Evolutionary conservation across 306 rosid species (phyloP).

Genomic region (Medicago lupulina): DNA sequence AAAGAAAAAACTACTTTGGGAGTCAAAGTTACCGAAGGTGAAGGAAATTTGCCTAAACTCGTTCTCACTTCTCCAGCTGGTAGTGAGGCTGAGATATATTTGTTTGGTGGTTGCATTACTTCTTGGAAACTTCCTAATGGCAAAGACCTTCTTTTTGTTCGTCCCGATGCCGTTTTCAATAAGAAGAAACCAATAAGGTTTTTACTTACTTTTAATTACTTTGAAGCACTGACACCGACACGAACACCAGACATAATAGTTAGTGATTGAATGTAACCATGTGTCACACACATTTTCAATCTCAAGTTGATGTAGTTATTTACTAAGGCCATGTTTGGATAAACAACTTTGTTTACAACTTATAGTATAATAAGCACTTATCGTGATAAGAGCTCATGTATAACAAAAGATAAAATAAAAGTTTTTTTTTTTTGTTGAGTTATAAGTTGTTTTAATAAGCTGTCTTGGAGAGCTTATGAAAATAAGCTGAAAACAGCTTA

Average conservation of each 20-base stretch:
- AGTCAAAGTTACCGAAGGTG: conserved; percentile 75
- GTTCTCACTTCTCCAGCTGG: conserved; percentile 75
- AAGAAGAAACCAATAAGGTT: conserved; percentile 95
- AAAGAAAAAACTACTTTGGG: conserved; percentile 54
- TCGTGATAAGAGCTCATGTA: too few species aligned
- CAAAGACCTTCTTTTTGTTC: conserved; percentile 87
- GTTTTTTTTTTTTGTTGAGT: too few species aligned
- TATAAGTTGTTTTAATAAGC: too few species aligned
- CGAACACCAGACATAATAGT: neutral
- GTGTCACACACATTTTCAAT: neutral
- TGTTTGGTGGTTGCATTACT: conserved; percentile 84
- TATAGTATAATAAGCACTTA: too few species aligned
- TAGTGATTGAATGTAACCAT: neutral
- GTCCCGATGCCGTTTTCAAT: conserved; percentile 92
- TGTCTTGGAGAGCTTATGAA: too few species aligned
- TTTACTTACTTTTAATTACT: neutral
- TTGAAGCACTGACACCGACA: neutral
- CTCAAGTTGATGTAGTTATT: neutral
- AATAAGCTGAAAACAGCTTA: too few species aligned
- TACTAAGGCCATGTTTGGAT: neutral
- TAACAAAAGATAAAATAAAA: too few species aligned
- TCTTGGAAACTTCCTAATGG: conserved; percentile 85
- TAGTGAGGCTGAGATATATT: conserved; percentile 85
- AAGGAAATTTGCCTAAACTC: conserved; percentile 82
- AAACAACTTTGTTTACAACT: too few species aligned